Evolutionary conservation across 2,329 filamentous ascomycete genomes (phyloP), one percentile per base, ranked within the genome.

Genomic region (Fusarium sambucinum): DNA sequence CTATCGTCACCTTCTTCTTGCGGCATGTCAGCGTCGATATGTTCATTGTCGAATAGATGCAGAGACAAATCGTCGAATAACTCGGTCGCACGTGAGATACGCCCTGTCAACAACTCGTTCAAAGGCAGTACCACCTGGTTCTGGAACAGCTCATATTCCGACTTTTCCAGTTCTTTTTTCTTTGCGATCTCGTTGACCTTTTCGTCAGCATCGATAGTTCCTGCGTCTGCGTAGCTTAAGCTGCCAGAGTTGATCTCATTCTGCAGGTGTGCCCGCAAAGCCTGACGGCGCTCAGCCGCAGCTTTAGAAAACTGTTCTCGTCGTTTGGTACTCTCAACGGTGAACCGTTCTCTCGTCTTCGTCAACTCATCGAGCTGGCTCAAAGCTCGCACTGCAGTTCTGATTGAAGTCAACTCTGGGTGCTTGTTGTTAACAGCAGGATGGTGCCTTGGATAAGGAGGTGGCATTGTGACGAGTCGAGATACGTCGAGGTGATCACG

Each of bases 351-450:
- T 74, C 94, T 92, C 2, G 90, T 90, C 1, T 83, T 84, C 59
- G 90, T 86, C 7, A 95, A 81, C 73, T 96, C 92, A 17, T 86
- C 84, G 50, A 97, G 81, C 71, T 96, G 90, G 53, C 90, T 91
- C 40, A 97, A 81, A 2, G 86, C 84, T 16, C 94, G 88, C 21
- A 97, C 91, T 0, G 89, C 86, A 5, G 85, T 89, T 50, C 96
- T 89, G 46, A 92, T 94, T 2, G 89, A 85, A 0, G 90, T 86
- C n/a, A 99, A 85, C 68, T 96, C 91, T 0, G 96, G 96, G 75
- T 99, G 96, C 71, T 89, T 96, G 75, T 98, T 99, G 77, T 97
- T 97, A 17, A 98, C 92, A 1, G 96, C 96, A 11, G 96, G 96
- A 73, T 98, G 92, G 75, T 98, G 95, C 10, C 95, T 90, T 2